A percentile compares a stretch with the other conserved stretches of the same genome.
Evolutionary conservation across 495 filamentous ascomycete genomes (phyloP).

Genomic region (Cercophora scortea): DNA sequence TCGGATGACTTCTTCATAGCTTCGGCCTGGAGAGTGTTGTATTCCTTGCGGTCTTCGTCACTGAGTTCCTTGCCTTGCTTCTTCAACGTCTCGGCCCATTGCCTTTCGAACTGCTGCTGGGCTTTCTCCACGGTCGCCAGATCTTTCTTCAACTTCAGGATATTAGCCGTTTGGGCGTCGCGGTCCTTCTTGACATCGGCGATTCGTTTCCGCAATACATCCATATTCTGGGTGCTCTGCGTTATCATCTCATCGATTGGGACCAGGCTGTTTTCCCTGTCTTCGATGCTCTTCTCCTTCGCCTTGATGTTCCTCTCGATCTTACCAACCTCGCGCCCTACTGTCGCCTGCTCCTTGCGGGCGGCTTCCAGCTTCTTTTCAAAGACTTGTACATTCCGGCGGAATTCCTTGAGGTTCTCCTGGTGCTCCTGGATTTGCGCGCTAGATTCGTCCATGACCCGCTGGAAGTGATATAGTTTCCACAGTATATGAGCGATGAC

Average conservation of each 20-base stretch:
- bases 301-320: conserved; percentile 73
- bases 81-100: conserved; percentile 75
- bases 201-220: conserved; percentile 57
- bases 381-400: conserved; percentile 78
- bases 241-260: conserved; percentile 89
- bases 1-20: conserved; percentile 76
- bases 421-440: conserved; percentile 90
- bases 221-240: conserved; percentile 65
- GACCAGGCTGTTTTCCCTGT: conserved; percentile 74
- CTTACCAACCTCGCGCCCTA: conserved; percentile 70
- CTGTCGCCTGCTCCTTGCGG: conserved; percentile 74
- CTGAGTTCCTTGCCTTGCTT: conserved; percentile 80
- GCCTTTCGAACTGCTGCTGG: conserved; percentile 77
- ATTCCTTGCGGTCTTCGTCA: conserved; percentile 81
- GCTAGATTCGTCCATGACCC: conserved; percentile 82
- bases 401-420: conserved; percentile 89
- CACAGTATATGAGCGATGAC: conserved; percentile 92
- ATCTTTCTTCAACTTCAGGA: conserved; percentile 69
- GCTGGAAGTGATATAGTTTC: conserved; percentile 96
- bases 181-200: conserved; percentile 66
- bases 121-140: conserved; percentile 81
- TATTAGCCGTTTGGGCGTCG: conserved; percentile 55
- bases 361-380: conserved; percentile 76
- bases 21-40: conserved; percentile 76
- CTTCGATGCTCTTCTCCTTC: conserved; percentile 84